Conservation (phyloP, 495 filamentous ascomycete species). For the Extremus antarcticus region DNA sequence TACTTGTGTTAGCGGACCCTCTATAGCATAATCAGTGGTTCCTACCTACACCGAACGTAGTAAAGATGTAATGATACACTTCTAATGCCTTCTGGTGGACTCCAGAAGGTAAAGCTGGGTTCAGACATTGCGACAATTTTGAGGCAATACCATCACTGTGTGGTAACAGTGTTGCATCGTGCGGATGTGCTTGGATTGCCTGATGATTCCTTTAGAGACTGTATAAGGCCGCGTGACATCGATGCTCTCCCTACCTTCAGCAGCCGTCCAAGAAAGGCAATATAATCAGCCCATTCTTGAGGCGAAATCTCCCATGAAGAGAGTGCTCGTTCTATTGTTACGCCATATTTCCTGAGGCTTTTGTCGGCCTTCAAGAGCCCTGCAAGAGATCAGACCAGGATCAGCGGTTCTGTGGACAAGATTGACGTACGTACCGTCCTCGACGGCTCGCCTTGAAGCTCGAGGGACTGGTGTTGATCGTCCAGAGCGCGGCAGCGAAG, state of each 20-base stretch:
- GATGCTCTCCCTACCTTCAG: constrained; percentile 58
- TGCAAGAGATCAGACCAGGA: constrained; percentile 7
- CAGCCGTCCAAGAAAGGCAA: constrained; percentile 85
- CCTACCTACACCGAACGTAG: constrained; percentile 46
- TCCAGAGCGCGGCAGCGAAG: constrained; percentile 30
- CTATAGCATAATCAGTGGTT: neutral
- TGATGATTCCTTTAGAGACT: no score
- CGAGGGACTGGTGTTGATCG: constrained; percentile 30
- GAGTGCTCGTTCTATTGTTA: constrained; percentile 75
- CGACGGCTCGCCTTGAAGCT: constrained; percentile 25
- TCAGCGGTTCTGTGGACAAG: neutral
- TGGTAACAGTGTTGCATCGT: constrained; percentile 60
- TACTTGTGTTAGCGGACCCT: neutral
- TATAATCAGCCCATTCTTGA: constrained; percentile 99
- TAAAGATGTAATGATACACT: constrained; percentile 83
- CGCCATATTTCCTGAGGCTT: constrained; percentile 80
- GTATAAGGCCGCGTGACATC: no score
- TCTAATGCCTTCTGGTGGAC: constrained; percentile 98
- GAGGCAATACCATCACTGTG: constrained; percentile 78
- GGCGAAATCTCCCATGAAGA: constrained; percentile 83
- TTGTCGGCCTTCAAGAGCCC: constrained; percentile 60
- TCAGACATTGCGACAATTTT: constrained; percentile 87
- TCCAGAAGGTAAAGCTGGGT: constrained; percentile 83
- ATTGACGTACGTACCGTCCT: constrained; percentile 30
- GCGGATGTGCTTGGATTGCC: constrained; percentile 80